Evolutionary conservation across 169 alveolate species (phyloP).

Genomic region (Eimeria praecox): DNA sequence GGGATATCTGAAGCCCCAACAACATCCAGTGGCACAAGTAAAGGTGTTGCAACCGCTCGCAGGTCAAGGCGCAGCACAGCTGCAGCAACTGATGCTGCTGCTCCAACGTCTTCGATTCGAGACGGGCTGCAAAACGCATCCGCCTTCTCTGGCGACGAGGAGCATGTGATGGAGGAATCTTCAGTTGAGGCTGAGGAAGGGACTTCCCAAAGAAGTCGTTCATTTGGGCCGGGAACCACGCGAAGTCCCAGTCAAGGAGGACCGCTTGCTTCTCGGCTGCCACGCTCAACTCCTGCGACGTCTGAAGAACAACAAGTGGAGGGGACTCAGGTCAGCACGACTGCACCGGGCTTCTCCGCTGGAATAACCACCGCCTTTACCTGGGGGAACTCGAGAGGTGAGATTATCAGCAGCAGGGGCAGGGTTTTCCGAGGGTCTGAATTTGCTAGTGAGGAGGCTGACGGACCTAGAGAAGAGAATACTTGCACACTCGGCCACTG

Average conservation of each 20-base stretch:
- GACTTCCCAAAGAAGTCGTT: neutral
- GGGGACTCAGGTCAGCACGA: neutral
- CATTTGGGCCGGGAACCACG: neutral
- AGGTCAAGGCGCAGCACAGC: neutral
- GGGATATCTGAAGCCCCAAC: neutral
- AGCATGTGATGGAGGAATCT: neutral
- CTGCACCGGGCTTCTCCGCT: neutral
- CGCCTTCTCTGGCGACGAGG: neutral
- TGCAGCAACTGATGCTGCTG: neutral
- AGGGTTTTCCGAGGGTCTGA: slow-evolving; percentile 21
- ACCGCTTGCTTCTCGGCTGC: neutral
- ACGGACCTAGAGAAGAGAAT: neutral
- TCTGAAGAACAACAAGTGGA: neutral
- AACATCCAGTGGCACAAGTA: neutral
- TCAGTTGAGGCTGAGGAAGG: neutral
- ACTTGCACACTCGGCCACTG: slow-evolving; percentile 18
- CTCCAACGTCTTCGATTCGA: neutral
- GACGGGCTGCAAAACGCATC: neutral
- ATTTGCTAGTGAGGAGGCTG: neutral
- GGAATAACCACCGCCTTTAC: neutral
- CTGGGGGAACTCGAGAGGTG: neutral
- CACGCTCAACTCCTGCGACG: neutral
- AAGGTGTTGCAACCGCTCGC: neutral
- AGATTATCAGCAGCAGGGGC: neutral
- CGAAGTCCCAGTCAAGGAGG: neutral